Base-by-base conservation (phyloP, 352 stramenopile species). In the Phytophthora foliorum region DNA sequence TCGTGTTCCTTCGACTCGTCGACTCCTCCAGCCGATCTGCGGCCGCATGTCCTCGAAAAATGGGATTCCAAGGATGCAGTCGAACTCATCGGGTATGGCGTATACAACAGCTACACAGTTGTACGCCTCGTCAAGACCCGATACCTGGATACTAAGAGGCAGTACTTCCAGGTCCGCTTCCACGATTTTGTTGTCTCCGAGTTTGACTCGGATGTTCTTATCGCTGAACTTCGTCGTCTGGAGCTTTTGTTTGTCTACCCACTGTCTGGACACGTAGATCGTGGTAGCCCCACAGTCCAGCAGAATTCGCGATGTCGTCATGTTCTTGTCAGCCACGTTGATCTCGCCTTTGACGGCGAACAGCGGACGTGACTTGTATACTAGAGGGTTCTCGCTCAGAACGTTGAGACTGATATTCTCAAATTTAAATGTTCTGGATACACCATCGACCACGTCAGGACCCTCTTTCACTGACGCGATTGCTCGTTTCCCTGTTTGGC, bases 341-440 rank as follows among this genome's bases (percentile, higher is more conserved):
- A 56, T 56, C 27, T 56, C n/a, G 0, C 49, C 49, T 10, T 2
- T 11, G 2, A 56, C 13, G 8, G 29, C 13, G 27, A 41, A 54
- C 2, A 54, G 17, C 25, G 46, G 25, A 6, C 46, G 46, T 4
- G 46, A 41, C 46, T 54, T 59, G 36, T 59, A 60, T 17, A 60
- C 53, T 10, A 52, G 39, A 60, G 24, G 36, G 53, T 52, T 60
- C 52, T 60, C 53, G 50, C 53, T 31, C 25, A 60, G 53, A 60
- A 42, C 53, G 32, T 60, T 60, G 9, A 59, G 27, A 11, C 52
- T 59, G 21, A 41, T 39, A 59, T 59, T 59, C 14, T 36, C 16
- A 27, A 60, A 14, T 25, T 27, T 60, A 29, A 51, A 13, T 32
- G 53, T 27, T 60, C 39, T n/a, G 24, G 39, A 32, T 60, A 51